phyloP scores from a whole-genome alignment of 306 rosid genomes.

The Rosa multiflora region DNA sequence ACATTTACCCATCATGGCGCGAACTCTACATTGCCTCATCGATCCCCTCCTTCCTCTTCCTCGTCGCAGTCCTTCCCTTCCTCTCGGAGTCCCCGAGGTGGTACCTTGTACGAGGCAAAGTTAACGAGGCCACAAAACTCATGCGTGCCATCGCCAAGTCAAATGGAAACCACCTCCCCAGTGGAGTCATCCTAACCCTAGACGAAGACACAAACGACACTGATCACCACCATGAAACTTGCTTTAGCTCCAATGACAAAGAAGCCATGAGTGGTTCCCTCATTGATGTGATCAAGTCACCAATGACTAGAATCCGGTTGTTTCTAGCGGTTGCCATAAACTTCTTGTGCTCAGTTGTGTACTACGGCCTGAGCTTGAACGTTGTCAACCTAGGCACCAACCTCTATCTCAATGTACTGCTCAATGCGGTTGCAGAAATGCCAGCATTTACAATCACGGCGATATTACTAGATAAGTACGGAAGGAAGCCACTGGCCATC shows the following conservation, averaged over 20 bases:
- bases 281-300: conserved; percentile 56
- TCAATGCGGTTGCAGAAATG: conserved; percentile 84
- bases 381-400: conserved; percentile 68
- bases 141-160: conserved; percentile 62
- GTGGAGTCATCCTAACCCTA: conserved; percentile 40
- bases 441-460: conserved; percentile 82
- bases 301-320: conserved; percentile 57
- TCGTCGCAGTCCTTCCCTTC: conserved; percentile 58
- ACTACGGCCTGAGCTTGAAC: conserved; percentile 79
- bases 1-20: conserved; percentile 66
- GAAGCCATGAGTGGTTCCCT: conserved; percentile 54
- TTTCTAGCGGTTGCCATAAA: conserved; percentile 57
- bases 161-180: conserved; percentile 59
- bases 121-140: conserved; percentile 55
- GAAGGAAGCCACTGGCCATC: conserved; percentile 56
- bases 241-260: conserved; percentile 13
- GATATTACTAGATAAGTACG: conserved; percentile 53
- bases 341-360: conserved; percentile 66
- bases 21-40: conserved; percentile 66
- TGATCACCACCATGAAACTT: conserved; percentile 6
- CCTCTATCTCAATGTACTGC: conserved; percentile 59
- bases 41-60: conserved; percentile 67
- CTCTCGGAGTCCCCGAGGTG: conserved; percentile 91
- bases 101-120: conserved; percentile 74
- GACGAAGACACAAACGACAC: conserved; percentile 51